Conservation (phyloP, 768 basidiomycete species). For the Ephemerocybe angulata region DNA sequence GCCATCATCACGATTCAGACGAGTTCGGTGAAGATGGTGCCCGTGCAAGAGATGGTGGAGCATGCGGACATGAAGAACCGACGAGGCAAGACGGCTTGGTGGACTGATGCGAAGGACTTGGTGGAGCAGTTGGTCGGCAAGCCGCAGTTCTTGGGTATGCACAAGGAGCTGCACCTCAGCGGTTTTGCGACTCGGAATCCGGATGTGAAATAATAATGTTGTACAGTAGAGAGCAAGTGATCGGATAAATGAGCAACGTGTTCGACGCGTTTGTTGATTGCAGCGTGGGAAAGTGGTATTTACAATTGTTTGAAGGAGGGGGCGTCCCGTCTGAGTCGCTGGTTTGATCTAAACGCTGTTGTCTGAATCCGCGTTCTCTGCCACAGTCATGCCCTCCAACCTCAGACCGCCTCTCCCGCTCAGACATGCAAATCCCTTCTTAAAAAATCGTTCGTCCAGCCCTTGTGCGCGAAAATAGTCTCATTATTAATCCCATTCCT, state of each 20-base stretch:
- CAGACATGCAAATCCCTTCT: constrained; percentile 46
- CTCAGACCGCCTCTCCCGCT: constrained; percentile 51
- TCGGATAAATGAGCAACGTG: constrained; percentile 3
- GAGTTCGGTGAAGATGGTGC: constrained; percentile 75
- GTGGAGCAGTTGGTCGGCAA: constrained; percentile 72
- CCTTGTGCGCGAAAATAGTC: too few relatives aligned
- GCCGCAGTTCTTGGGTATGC: constrained; percentile 47
- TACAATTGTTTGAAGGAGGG: constrained; percentile 24
- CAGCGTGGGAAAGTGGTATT: constrained; percentile 20
- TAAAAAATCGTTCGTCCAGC: constrained; percentile 42
- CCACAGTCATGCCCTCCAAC: constrained; percentile 28
- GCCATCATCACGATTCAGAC: constrained; percentile 92
- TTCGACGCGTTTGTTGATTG: constrained; percentile 23
- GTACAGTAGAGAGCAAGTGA: background rate
- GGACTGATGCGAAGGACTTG: constrained; percentile 64
- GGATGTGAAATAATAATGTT: constrained; percentile 8
- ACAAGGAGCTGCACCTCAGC: constrained; percentile 22
- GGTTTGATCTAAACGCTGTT: constrained; percentile 26
- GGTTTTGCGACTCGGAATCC: constrained; percentile 11
- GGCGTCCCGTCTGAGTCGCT: background rate
- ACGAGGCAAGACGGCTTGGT: constrained; percentile 76
- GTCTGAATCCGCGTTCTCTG: constrained; percentile 16
- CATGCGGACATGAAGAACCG: constrained; percentile 92
- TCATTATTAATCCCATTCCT: constrained; percentile 8
- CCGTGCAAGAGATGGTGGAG: constrained; percentile 76